Evolutionary conservation across 2,329 filamentous ascomycete genomes (phyloP).

Genomic region (Xylaria sp.): DNA sequence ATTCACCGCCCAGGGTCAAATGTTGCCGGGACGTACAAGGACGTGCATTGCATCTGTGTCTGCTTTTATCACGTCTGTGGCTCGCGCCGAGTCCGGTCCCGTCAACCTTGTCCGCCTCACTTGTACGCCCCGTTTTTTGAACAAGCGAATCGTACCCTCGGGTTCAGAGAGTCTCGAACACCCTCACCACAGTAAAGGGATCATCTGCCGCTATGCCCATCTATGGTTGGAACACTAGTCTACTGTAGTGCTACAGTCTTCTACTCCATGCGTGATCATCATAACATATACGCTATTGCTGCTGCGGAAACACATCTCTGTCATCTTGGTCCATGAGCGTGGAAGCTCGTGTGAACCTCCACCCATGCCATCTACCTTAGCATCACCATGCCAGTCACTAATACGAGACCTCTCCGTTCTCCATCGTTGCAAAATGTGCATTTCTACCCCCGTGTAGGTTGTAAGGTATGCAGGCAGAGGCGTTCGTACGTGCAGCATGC

Average conservation of each 20-base stretch:
- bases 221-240: conserved; percentile 30
- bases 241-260: conserved; percentile 31
- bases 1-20: conserved; percentile 34
- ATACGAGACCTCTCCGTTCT: conserved; percentile 16
- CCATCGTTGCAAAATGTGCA: conserved; percentile 3
- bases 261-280: conserved; percentile 29
- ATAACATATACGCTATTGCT: conserved; percentile 24
- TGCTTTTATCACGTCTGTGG: conserved; percentile 38
- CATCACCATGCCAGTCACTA: conserved; percentile 6
- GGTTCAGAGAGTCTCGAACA: conserved; percentile 28
- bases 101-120: conserved; percentile 48
- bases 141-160: conserved; percentile 34
- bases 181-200: conserved; percentile 18
- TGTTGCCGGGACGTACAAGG: conserved; percentile 28
- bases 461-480: conserved; percentile 9
- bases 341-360: conserved; percentile 11
- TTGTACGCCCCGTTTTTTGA: conserved; percentile 46
- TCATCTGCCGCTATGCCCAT: conserved; percentile 27
- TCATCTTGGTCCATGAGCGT: conserved; percentile 10
- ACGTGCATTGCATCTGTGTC: conserved; percentile 42
- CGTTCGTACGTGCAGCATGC: conserved; percentile 4
- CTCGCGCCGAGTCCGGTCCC: conserved; percentile 44
- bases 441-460: conserved; percentile 7
- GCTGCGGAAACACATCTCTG: conserved; percentile 18
- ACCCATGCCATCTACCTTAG: conserved; percentile 7